A percentile compares a stretch with the other conserved stretches of the same genome.
These are phyloP conservation scores for Colletotrichum caudatum DNA, from an alignment of 2,329 filamentous ascomycete species.

Conservation along the genomic window DNA sequence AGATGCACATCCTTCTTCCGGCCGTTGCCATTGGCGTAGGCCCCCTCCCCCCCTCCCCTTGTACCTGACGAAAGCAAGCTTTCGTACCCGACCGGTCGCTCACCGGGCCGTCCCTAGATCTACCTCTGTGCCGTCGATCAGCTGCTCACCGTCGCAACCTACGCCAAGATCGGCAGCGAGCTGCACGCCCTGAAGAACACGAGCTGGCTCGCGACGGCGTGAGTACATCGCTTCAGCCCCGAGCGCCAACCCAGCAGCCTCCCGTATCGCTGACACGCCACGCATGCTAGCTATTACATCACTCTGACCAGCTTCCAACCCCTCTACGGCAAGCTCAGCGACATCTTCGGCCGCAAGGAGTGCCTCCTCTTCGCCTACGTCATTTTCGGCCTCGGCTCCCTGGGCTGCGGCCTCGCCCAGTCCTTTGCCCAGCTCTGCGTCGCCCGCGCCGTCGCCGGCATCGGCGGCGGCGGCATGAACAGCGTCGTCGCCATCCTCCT, in stretches of 20 bases:
- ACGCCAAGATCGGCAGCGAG: constrained; percentile 81
- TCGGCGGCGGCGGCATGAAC: constrained; percentile 80
- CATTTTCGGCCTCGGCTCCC: constrained; percentile 74
- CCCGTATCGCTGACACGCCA: background rate
- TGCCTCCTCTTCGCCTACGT: constrained; percentile 73
- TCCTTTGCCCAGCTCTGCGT: constrained; percentile 75
- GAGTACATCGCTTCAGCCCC: constrained; percentile 13
- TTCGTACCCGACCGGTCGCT: background rate
- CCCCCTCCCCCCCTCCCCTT: background rate
- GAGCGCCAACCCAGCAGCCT: no score
- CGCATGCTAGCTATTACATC: constrained; percentile 70
- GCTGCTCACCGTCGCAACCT: constrained; percentile 82
- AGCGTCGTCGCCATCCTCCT: constrained; percentile 77
- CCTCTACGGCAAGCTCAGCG: constrained; percentile 76
- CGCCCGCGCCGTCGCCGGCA: constrained; percentile 64
- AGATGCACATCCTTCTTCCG: constrained; percentile 54
- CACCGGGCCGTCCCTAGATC: constrained; percentile 59
- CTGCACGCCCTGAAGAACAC: constrained; percentile 79
- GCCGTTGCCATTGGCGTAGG: constrained; percentile 55
- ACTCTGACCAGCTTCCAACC: constrained; percentile 82
- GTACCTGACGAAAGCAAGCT: background rate
- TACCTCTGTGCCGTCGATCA: constrained; percentile 81
- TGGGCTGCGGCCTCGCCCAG: constrained; percentile 72
- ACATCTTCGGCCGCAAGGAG: constrained; percentile 77
- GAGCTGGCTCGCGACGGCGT: constrained; percentile 76